Evolutionary conservation across 2,329 filamentous ascomycete species (phyloP), one percentile per base, ranked within the genome.

Genomic region (Alternaria conjuncta): DNA sequence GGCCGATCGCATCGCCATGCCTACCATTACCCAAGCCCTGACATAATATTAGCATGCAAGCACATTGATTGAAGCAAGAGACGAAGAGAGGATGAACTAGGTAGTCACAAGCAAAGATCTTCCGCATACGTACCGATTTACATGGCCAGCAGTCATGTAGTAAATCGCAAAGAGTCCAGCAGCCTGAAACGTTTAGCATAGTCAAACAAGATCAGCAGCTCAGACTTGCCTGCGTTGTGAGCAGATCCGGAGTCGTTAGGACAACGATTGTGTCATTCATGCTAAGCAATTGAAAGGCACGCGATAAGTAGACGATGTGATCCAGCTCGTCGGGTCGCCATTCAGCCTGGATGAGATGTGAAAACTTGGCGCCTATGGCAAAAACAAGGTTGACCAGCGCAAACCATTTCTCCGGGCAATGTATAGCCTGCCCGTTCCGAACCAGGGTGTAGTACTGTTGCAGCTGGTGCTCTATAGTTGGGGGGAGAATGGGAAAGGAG

Each of bases 381-480:
- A 82, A 79, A 3, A 82, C 71, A 12, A 81, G 60, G 55, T 82
- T 81, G 15, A 82, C 54, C 12, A 79, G 73, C 7, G 74, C 76
- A 5, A 73, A 70, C 79, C 78, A 80, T 25, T 45, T 63, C 8
- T 62, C n/a, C 10, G 68, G 59, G 28, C 56, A 55, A 5, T 58
- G 57, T 46, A 63, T 47, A 13, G 53, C 41, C 21, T 60, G 50
- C 11, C 47, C 47, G 3, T 13, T 46, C 25, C 56, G 55, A 3
- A 65, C 28, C 23, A 61, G 13, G 5, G 60, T 32, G 49, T 63
- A 62, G 46, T 67, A 70, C 11, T 55, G 55, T 9, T 46, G 46
- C 7, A 70, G 61, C 10, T 70, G 50, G 13, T 45, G 28, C 21
- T 62, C 46, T 18, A 68, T 45, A 4, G 32, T 53, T 1, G 11